These are phyloP conservation scores for Cladosporium sp. DNA, from an alignment of 2,329 filamentous ascomycete genomes.

Conservation along the genomic window DNA sequence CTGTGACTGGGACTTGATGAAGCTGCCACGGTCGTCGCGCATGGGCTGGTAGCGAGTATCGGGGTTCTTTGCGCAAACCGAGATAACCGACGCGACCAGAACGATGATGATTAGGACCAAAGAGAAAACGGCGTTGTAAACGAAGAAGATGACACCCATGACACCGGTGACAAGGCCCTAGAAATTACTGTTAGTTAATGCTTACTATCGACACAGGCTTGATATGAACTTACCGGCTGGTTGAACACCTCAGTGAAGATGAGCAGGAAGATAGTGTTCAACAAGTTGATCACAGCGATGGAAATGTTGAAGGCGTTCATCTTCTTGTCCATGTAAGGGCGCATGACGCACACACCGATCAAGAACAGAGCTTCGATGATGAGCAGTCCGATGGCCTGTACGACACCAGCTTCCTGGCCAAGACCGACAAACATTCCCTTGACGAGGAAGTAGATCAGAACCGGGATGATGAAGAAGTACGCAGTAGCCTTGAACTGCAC, in stretches of 20 bases:
- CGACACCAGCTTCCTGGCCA: constrained; percentile 67
- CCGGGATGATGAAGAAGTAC: constrained; percentile 89
- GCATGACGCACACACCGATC: constrained; percentile 74
- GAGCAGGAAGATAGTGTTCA: constrained; percentile 85
- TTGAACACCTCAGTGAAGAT: constrained; percentile 87
- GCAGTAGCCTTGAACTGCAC: constrained; percentile 94
- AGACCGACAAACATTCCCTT: constrained; percentile 90
- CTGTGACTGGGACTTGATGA: constrained; percentile 93
- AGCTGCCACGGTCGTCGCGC: constrained; percentile 92
- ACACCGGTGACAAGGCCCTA: constrained; percentile 78
- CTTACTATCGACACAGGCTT: background rate
- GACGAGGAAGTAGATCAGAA: constrained; percentile 75
- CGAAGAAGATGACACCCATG: constrained; percentile 85
- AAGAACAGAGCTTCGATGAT: constrained; percentile 79
- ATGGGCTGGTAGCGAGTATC: constrained; percentile 95
- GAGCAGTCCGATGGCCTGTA: constrained; percentile 79
- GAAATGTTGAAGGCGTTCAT: constrained; percentile 96
- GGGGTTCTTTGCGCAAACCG: constrained; percentile 87
- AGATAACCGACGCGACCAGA: constrained; percentile 72
- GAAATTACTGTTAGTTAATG: constrained; percentile 15
- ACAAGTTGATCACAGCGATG: constrained; percentile 84
- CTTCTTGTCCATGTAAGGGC: constrained; percentile 98
- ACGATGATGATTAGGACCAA: constrained; percentile 81
- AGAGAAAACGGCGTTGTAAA: constrained; percentile 81
- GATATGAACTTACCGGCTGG: constrained; percentile 60